Conservation (phyloP, 192 early-diverging fungal genomes). For the Funneliformis geosporum region DNA sequence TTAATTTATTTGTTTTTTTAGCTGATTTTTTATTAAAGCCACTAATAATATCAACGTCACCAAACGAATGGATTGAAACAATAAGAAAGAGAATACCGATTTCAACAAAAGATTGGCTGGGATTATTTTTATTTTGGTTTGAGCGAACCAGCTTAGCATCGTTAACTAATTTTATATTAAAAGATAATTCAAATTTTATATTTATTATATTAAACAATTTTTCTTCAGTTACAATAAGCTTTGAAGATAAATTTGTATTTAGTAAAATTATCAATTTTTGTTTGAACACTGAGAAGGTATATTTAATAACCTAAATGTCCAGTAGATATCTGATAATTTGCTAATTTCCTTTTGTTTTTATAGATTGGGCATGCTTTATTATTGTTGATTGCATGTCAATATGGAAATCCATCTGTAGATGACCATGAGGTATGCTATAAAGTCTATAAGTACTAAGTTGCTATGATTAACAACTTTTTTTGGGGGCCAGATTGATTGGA, state of each 20-base stretch:
- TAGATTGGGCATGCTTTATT: not conserved
- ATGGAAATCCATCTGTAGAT: not conserved
- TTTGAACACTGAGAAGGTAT: not conserved
- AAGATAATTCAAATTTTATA: not conserved
- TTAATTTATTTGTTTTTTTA: not conserved
- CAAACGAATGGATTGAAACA: not conserved
- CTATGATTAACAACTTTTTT: not conserved
- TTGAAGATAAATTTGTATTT: not conserved
- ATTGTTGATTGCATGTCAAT: not conserved
- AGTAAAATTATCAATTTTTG: not conserved
- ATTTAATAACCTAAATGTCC: not conserved
- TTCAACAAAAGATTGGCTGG: not conserved
- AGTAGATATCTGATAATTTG: not conserved
- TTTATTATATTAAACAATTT: not conserved
- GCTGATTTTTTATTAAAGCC: not conserved
- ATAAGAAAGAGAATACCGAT: slow-evolving; percentile 1
- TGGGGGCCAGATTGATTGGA: not conserved
- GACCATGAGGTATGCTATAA: not conserved
- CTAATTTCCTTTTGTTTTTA: not conserved
- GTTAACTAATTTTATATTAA: not conserved
- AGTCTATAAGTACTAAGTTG: not conserved
- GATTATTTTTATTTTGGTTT: slow-evolving; percentile 14
- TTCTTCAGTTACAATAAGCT: not conserved
- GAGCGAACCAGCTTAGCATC: not conserved
- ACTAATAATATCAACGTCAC: slow-evolving; percentile 3